Conservation (phyloP, 2,329 filamentous ascomycete genomes). For the Colletotrichum neosansevieriae region DNA sequence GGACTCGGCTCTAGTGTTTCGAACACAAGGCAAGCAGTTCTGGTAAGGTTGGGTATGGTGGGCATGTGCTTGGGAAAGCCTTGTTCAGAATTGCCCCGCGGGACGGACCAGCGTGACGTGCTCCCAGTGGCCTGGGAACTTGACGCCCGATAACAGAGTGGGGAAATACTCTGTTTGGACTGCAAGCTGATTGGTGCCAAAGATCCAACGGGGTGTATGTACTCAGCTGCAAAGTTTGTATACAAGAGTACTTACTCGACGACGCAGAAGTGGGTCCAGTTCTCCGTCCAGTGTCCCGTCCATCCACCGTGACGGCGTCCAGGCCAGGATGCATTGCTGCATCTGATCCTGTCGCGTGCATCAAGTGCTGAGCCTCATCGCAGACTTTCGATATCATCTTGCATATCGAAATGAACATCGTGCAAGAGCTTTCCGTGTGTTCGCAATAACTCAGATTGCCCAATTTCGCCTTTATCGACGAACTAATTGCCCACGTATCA, state of each 20-base stretch:
- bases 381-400: conserved; percentile 16
- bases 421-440: not conserved
- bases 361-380: conserved; percentile 29
- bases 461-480: not conserved
- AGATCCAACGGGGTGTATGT: rapidly evolving
- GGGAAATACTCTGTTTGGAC: not conserved
- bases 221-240: not conserved
- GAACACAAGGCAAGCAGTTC: conserved; percentile 21
- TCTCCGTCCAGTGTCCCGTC: conserved; percentile 27
- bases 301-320: conserved; percentile 15
- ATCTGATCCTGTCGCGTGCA: conserved; percentile 35
- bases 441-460: not conserved
- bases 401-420: not conserved
- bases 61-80: conserved; percentile 37
- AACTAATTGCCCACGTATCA: conserved; percentile 21
- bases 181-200: conserved; percentile 1
- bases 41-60: conserved; percentile 29
- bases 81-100: conserved; percentile 36
- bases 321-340: conserved; percentile 19
- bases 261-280: not conserved
- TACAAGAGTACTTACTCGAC: not conserved
- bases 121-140: conserved; percentile 14
- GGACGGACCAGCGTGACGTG: conserved; percentile 31
- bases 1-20: conserved; percentile 32
- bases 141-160: conserved; percentile 29